Evolutionary conservation across 768 basidiomycete species (phyloP).

Genomic region (Auricularia auricula-judae): DNA sequence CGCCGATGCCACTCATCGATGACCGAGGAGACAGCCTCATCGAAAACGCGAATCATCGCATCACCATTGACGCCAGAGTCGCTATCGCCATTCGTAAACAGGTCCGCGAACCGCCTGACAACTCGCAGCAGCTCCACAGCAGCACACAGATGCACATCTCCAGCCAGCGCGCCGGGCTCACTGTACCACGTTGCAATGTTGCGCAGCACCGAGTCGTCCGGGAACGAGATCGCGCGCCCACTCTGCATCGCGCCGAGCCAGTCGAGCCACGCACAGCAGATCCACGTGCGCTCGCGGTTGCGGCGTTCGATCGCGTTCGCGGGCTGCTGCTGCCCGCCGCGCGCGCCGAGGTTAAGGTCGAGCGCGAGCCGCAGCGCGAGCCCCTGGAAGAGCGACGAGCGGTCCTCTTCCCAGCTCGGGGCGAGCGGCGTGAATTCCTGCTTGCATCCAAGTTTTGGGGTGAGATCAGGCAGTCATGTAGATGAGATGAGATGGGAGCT

Average conservation of each 20-base stretch:
- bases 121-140: neutral
- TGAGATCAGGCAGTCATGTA: constrained; percentile 22
- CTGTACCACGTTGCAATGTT: neutral
- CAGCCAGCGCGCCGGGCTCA: neutral
- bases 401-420: constrained; percentile 79
- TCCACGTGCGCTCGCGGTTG: neutral
- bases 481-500: neutral
- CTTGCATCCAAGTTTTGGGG: neutral
- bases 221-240: neutral
- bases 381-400: constrained; percentile 82
- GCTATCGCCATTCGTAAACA: neutral
- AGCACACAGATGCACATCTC: neutral
- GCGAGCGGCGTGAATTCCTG: constrained; percentile 22
- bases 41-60: neutral
- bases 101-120: neutral
- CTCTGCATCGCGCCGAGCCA: neutral
- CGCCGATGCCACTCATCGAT: neutral
- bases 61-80: neutral
- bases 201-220: neutral
- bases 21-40: neutral
- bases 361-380: constrained; percentile 51
- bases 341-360: neutral
- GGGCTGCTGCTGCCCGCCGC: neutral
- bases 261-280: neutral
- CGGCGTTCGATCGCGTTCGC: neutral